Conservation (phyloP, 228 moss, liverwort and hornwort genomes). For the Sphagnum magellanicum region DNA sequence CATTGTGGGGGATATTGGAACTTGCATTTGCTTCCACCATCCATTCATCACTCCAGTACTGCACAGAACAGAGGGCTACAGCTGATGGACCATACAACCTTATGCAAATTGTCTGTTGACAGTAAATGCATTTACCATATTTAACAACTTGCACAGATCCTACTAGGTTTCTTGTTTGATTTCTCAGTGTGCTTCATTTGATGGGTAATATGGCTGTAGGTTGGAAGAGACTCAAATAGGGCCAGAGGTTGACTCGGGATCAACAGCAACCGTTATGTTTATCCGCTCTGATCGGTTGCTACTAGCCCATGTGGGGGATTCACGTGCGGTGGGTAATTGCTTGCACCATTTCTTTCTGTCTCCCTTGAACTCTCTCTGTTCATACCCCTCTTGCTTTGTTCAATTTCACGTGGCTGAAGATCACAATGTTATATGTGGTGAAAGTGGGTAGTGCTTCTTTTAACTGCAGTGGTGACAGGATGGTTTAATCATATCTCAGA, state of each 20-base stretch:
- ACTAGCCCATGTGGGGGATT: slow-evolving; percentile 83
- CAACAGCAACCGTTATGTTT: slow-evolving; percentile 76
- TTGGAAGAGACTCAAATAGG: slow-evolving; percentile 40
- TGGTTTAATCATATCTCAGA: too few relatives aligned
- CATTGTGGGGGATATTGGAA: too few relatives aligned
- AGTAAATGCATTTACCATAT: neutral
- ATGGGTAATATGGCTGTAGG: slow-evolving; percentile 25
- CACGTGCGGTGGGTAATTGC: slow-evolving; percentile 75
- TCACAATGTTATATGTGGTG: too few relatives aligned
- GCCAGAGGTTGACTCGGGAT: slow-evolving; percentile 66
- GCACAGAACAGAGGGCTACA: too few relatives aligned
- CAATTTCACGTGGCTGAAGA: too few relatives aligned
- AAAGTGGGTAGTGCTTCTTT: too few relatives aligned
- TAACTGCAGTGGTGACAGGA: too few relatives aligned
- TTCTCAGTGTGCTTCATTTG: neutral
- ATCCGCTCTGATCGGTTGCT: slow-evolving; percentile 47
- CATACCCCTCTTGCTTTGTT: too few relatives aligned
- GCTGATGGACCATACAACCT: too few relatives aligned
- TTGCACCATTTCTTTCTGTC: slow-evolving; percentile 1
- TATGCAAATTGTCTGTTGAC: too few relatives aligned
- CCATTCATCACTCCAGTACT: too few relatives aligned
- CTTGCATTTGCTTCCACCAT: too few relatives aligned
- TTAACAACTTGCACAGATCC: neutral
- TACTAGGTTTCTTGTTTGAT: neutral
- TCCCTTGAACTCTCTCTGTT: neutral